Conservation (phyloP, 257 asterid genomes). For the Rhazya stricta region DNA sequence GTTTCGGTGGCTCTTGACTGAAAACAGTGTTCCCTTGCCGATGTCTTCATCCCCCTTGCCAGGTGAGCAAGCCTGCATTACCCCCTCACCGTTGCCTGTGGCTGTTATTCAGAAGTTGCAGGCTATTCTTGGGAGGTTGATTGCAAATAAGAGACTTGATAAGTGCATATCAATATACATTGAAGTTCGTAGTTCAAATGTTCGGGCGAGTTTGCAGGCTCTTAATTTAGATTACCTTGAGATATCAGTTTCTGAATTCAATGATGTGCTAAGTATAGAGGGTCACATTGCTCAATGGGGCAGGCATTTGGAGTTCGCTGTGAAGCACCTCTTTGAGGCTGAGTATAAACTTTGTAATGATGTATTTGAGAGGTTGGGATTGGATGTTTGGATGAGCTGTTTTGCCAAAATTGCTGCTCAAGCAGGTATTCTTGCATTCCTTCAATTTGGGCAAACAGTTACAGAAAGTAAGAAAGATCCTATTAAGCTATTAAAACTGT, state of each 20-base stretch:
- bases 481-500: constrained; percentile 61
- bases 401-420: constrained; percentile 78
- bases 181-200: constrained; percentile 73
- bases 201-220: constrained; percentile 70
- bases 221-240: constrained; percentile 87
- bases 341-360: constrained; percentile 75
- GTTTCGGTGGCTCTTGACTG: constrained; percentile 51
- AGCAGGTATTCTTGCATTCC: constrained; percentile 77
- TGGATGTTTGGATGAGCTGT: constrained; percentile 74
- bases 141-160: constrained; percentile 54
- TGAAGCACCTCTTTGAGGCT: constrained; percentile 79
- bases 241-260: constrained; percentile 74
- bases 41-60: constrained; percentile 52
- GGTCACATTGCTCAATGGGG: constrained; percentile 74
- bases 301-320: constrained; percentile 77
- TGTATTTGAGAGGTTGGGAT: constrained; percentile 74
- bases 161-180: constrained; percentile 66
- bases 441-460: constrained; percentile 79
- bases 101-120: constrained; percentile 69
- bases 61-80: constrained; percentile 54
- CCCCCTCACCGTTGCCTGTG: constrained; percentile 74
- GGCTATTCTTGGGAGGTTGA: constrained; percentile 67
- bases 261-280: constrained; percentile 73
- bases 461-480: constrained; percentile 92
- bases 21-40: constrained; percentile 59